Evolutionary conservation across 352 stramenopile species (phyloP), one percentile per base, ranked within the genome.

Genomic region (Plasmopara viticola): DNA sequence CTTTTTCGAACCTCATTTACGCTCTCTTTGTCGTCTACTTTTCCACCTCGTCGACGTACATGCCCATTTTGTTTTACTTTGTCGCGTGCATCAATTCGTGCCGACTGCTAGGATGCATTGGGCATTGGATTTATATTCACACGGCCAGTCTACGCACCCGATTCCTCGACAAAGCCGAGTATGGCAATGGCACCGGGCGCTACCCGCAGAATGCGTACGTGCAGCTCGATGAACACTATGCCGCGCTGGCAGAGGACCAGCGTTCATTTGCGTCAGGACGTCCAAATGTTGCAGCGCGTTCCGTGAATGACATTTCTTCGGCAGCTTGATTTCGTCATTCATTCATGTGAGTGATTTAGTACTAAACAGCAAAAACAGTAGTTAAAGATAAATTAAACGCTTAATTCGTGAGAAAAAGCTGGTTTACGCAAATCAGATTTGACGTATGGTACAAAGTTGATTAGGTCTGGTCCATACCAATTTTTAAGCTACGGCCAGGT

Each of bases 1-100:
- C 78, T 7, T 89, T 91, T 39, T 71, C 78, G 20, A 94, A 94
- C 68, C 57, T 94, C 44, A 90, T 87, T 38, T 75, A 87, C 25
- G 78, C 82, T 2, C 66, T 91, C 25, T 73, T 84, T 38, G 72
- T 91, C 42, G 76, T 87, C 8, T 81, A 79, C 48, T 84, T 92
- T 38, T 57, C 76, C 28, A 70, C 47, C 15, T 74, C 80, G 4
- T 62, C 55, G 43, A 66, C 53, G 12, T 94, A 78, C 55, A 72
- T 94, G 65, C 72, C 81, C 1, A 58, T 86, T 17, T 53, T 92
- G 46, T 91, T 87, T 63, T 51, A 86, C 30, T 74, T 78, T 17
- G 78, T 92, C 0, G 81, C 79, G 0, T 56, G 58, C 9, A 75
- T 94, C 49, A 94, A 94, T 62, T 67, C 71, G 38, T 67, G 58